Evolutionary conservation across 345 rosid species (phyloP), one percentile per base, ranked within the genome.

Genomic region (Clausena lansium): DNA sequence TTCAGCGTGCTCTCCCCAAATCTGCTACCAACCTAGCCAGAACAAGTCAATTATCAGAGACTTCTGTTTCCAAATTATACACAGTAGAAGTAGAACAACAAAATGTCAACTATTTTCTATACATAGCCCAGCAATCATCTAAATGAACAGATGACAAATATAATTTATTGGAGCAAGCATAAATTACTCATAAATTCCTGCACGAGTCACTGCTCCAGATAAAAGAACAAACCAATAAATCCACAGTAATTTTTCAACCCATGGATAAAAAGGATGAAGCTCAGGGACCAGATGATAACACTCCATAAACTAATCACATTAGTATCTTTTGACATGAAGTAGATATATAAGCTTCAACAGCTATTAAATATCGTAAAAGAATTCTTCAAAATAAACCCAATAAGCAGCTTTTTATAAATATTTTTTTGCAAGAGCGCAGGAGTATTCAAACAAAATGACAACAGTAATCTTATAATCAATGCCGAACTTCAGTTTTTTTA

Each of bases 1-100:
- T 95, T 95, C 60, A 95, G 65, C 4, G 98, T 93, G 90, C 99
- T 95, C 90, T 93, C 98, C 45, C 98, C 97, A 82, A 93, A 92
- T 86, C 92, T 87, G 89, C 99, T 95, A 55, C 99, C 98, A 80
- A 91, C 99, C 98, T 91, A 93, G 10, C 47, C 77, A 75, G 66
- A 24, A 32, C 27, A 77, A 82, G 70, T 58, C 60, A 45, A 70
- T n/a, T 74, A 32, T 80, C 35, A 60, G 32, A 68, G 67, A 8
- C 61, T 35, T 30, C 67, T 20, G 25, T 59, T 47, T 74, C 54
- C 30, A 33, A 27, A 84, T 45, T 62, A 45, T 60, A 60, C 32
- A 30, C 61, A 30, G 35, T 30, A n/a, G n/a, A n/a, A n/a, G n/a
- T n/a, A 67, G 19, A 59, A 55, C 14, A 33, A 60, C 70, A 36